Evolutionary conservation across 805 yeast species (phyloP).

Genomic region (Metschnikowia henanensis): DNA sequence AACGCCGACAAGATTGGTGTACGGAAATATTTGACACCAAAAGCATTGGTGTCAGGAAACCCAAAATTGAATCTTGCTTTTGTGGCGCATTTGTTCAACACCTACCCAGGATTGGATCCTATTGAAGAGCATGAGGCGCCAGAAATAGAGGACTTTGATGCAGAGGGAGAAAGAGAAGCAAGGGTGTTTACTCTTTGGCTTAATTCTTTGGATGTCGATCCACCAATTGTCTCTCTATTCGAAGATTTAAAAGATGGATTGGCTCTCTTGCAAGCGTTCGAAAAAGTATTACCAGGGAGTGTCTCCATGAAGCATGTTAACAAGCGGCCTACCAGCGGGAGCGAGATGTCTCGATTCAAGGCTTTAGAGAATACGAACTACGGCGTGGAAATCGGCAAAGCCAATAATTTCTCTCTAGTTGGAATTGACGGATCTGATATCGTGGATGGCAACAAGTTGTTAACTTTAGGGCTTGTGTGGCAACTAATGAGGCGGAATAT

Average conservation of each 20-base stretch:
- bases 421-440: constrained; percentile 99
- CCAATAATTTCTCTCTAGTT: constrained; percentile 87
- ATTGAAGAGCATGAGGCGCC: constrained; percentile 87
- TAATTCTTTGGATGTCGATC: constrained; percentile 94
- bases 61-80: constrained; percentile 96
- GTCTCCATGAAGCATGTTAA: constrained; percentile 80
- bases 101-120: constrained; percentile 96
- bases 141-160: constrained; percentile 97
- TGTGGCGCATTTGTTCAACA: constrained; percentile 95
- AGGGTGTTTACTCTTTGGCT: constrained; percentile 98
- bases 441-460: constrained; percentile 85
- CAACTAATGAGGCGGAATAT: constrained; percentile 98
- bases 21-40: constrained; percentile 93
- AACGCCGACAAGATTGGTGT: constrained; percentile 92
- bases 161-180: constrained; percentile 99
- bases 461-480: constrained; percentile 95
- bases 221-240: constrained; percentile 86
- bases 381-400: constrained; percentile 95
- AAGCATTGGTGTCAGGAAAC: constrained; percentile 90
- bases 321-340: constrained; percentile 74
- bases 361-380: constrained; percentile 97
- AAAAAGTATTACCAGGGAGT: constrained; percentile 92
- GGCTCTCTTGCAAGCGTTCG: constrained; percentile 86
- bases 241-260: constrained; percentile 96
- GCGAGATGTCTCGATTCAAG: constrained; percentile 84